Base-by-base conservation (phyloP, 2,329 filamentous ascomycete genomes). In the Neophaeococcomyces mojaviensis region DNA sequence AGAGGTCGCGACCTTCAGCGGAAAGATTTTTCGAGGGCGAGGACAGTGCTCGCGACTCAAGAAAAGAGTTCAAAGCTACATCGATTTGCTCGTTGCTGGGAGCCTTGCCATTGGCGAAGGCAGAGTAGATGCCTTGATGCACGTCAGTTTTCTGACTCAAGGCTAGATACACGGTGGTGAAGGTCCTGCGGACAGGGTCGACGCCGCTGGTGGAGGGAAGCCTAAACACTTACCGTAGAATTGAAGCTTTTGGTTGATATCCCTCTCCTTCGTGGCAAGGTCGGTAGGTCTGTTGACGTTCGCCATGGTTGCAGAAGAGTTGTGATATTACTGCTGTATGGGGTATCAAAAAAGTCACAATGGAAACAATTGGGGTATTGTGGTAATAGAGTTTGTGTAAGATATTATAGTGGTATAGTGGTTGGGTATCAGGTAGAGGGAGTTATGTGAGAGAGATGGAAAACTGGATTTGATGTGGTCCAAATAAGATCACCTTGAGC, bases 71-170 rank as follows among this genome's bases (percentile, higher is more conserved):
- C 63, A 98, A 69, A 22, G 92, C 89, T 39, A 96, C 76, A 70
- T 97, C 92, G 64, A 96, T 94, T 72, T 96, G 89, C 59, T 90
- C 86, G 68, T 96, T 96, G 59, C 89, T 94, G 52, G 90, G 90
- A 37, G 89, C 82, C 67, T 96, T 97, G 72, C 89, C 89, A 57
- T 81, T 78, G 62, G 85, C 76, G 66, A 97, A 96, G 43, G 88
- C 90, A 73, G 65, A 69, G 38, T 20, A 24, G 26, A 31, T 50
- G n/a, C 44, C 43, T 46, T 16, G 13, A 6, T 26, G 56, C 46
- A 61, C 16, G 34, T 36, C 30, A 38, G 33, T 44, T n/a, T n/a
- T n/a, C n/a, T n/a, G n/a, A n/a, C n/a, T n/a, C n/a, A n/a, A n/a
- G n/a, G n/a, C n/a, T n/a, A n/a, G n/a, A n/a, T n/a, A n/a, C n/a